phyloP scores from a whole-genome alignment of 441 rosid species.

The Metrosideros polymorpha region DNA sequence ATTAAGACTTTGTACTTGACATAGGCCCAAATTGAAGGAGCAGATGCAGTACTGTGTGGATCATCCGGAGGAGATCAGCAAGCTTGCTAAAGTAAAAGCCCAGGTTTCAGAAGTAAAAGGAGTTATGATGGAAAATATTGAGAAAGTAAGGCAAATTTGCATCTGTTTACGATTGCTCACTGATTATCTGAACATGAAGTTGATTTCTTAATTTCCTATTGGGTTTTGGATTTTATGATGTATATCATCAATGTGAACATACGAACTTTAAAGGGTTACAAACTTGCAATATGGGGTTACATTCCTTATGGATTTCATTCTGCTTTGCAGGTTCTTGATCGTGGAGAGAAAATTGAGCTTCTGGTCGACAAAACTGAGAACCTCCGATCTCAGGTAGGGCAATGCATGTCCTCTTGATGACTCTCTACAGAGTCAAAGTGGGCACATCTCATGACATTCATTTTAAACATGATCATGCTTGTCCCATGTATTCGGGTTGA shows the following conservation, averaged over 20 bases:
- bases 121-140: constrained; percentile 82
- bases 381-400: constrained; percentile 77
- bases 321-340: constrained; percentile 84
- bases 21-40: constrained; percentile 66
- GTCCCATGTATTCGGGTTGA: neutral
- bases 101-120: constrained; percentile 88
- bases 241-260: neutral
- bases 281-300: neutral
- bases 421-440: neutral
- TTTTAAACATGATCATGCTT: neutral
- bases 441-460: neutral
- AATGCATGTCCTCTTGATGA: neutral
- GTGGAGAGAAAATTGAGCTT: constrained; percentile 95
- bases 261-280: neutral
- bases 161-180: neutral
- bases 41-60: constrained; percentile 77
- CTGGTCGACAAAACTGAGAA: constrained; percentile 95
- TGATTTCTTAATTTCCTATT: neutral
- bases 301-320: neutral
- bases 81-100: constrained; percentile 73
- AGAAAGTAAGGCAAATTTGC: constrained; percentile 33
- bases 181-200: neutral
- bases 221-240: neutral
- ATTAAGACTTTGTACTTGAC: neutral
- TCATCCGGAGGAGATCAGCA: constrained; percentile 68